Base-by-base conservation (phyloP, 78 protist species). In the Neovahlkampfia damariscottae region DNA sequence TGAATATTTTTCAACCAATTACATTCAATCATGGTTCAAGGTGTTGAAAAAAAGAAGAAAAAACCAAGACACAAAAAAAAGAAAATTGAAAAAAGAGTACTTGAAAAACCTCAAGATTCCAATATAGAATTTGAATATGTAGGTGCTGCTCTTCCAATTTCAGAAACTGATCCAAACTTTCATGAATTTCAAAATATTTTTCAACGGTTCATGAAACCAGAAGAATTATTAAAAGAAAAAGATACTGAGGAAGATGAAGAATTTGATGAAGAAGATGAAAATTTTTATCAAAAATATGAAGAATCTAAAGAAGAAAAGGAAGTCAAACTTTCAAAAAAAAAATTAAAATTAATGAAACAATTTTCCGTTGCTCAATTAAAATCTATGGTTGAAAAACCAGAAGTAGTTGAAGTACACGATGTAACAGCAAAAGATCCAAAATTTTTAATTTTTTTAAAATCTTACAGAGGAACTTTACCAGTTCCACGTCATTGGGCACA, bases 401-500 rank as follows among this genome's bases (percentile, higher is more conserved):
- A 85, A 30, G 89, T 8, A 1, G 78, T 76, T 3, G 66, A 89
- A 86, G 28, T 86, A 31, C 92, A 88, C 70, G 99, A 96, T 73
- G 88, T 84, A 40, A 91, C 82, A 31, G 62, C 98, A 9, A 32
- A 80, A 6, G 98, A 97, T 75, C 99, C 99, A 30, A 7, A 38
- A 6, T 81, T 93, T 28, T 89, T 97, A 27, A 89, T 96, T 8
- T 41, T 76, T 6, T 80, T 97, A 36, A 97, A 97, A 85, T 58
- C 89, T 59, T 5, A 7, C 38, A 79, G 87, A n/a, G 90, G 89
- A 66, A 35, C 97, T 19, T 92, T 97, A 2, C 93, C 98, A 1
- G 98, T 97, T 28, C 99, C 99, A 9, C 74, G 84, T 58, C 99
- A 97, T 86, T 97, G 99, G 99, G 29, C 70, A 68, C 93, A 92